Base-by-base conservation (phyloP, 2,329 filamentous ascomycete species). In the Microdochium bolleyi region DNA sequence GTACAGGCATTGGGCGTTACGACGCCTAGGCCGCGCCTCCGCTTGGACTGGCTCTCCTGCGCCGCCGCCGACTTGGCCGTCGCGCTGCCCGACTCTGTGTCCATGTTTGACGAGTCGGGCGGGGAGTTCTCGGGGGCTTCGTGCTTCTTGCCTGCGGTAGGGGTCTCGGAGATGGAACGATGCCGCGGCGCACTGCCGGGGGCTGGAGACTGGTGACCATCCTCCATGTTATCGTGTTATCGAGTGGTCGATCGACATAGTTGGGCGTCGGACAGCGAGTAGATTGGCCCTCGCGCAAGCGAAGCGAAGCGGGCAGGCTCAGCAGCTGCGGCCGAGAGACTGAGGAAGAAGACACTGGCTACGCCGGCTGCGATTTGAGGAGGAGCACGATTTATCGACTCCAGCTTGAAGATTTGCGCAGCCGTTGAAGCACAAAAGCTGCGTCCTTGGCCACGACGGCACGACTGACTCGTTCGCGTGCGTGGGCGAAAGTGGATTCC, bases 1-100 rank as follows among this genome's bases (percentile, higher is more conserved):
- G 77, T 82, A 62, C 80, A 83, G 24, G 80, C 80, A 64, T 82
- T 83, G 44, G 78, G 77, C 3, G 80, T 83, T 13, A 83, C 78
- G 1, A 82, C 67, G 19, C 80, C 80, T 3, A 79, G 61, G 1
- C 79, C 80, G 49, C 80, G 73, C 49, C 76, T 72, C 16, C 79
- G 70, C 62, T 82, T 83, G 2, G 76, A 76, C 21, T 68, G 61
- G 52, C 70, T 64, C 2, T 61, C 49, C 53, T 62, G 57, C 24
- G 61, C 52, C n/a, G 58, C 55, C 30, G 61, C 52, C 16, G 32
- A 44, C 8, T 38, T 34, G n/a, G 19, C 34, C 3, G 51, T 24
- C 19, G 50, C 25, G 13, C 56, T 49, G 49, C 56, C 54, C 9
- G 58, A 53, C 30, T 58, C 44, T 2, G 56, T 57, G 44, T 60